Evolutionary conservation across 495 filamentous ascomycete genomes (phyloP), one percentile per base, ranked within the genome.

Genomic region (Penicillium atrosanguineum): DNA sequence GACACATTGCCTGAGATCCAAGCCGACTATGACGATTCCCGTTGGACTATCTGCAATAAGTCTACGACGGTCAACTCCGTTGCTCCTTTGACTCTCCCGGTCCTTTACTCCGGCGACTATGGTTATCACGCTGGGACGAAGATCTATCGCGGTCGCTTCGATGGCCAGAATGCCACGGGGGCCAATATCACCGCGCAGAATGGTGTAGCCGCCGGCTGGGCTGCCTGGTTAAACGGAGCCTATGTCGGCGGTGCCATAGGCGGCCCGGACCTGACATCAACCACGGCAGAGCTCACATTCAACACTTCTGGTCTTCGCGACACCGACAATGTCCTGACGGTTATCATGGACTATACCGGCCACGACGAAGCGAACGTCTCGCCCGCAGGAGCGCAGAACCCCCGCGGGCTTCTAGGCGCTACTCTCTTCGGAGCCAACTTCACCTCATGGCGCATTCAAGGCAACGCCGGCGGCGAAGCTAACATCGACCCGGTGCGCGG

Each of bases 361-460:
- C 71, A 87, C n/a, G 78, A 87, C 54, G 81, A 85, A 62, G 77
- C 84, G 53, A 80, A 72, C 59, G 74, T 80, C 5, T 83, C 79
- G 9, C 72, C 74, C 1, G 76, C 81, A 34, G 65, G 70, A 14
- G 81, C 87, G 67, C 88, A 89, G 62, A 73, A 75, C 43, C 86
- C 87, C 6, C 79, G 87, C n/a, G 87, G 88, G 7, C 83, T 90
- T 31, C 57, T 88, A 1, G 72, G 80, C 46, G 87, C 84, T 41
- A 61, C 61, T 0, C 63, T 81, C 16, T 61, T 67, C 6, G 72
- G 74, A n/a, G 72, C 71, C 49, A 47, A 73, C 20, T 76, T 68
- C 48, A 69, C 84, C 5, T 78, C 75, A 14, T 91, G 88, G 88
- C 88, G 86, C 65, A 69, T 92, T 15, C 86, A 85, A 12, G 88